A percentile compares a stretch with the other conserved stretches of the same genome.
phyloP scores from a whole-genome alignment of 2,329 filamentous ascomycete species.

The Xylaria multiplex region DNA sequence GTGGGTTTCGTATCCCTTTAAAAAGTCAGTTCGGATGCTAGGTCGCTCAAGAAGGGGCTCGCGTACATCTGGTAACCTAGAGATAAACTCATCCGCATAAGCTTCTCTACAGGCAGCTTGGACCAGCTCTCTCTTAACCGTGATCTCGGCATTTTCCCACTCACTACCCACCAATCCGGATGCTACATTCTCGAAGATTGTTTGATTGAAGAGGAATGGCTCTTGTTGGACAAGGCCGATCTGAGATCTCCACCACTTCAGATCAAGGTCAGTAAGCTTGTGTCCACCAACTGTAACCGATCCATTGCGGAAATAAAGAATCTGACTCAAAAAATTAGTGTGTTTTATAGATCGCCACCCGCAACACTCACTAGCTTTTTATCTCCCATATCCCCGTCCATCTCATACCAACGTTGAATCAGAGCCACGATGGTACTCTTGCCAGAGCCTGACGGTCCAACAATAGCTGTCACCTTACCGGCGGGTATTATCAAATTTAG shows the following conservation, averaged over 20 bases:
- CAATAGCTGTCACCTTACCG: slow-evolving; percentile 78
- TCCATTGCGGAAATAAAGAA: slow-evolving; percentile 55
- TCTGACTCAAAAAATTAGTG: slow-evolving; percentile 32
- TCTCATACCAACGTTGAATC: slow-evolving; percentile 76
- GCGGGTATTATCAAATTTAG: slow-evolving; percentile 67
- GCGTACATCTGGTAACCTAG: slow-evolving; percentile 57
- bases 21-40: background rate
- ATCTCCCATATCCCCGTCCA: slow-evolving; percentile 56
- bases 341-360: background rate
- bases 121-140: slow-evolving; percentile 59
- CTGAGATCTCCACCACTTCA: slow-evolving; percentile 70
- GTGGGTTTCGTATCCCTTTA: slow-evolving; percentile 65
- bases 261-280: slow-evolving; percentile 65
- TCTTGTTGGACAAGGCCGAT: slow-evolving; percentile 76
- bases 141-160: slow-evolving; percentile 61
- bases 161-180: slow-evolving; percentile 65
- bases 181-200: slow-evolving; percentile 70
- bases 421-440: slow-evolving; percentile 80
- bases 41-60: background rate
- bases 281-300: slow-evolving; percentile 63
- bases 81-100: slow-evolving; percentile 68
- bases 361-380: slow-evolving; percentile 45
- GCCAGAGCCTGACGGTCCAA: slow-evolving; percentile 76
- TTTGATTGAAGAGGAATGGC: slow-evolving; percentile 73
- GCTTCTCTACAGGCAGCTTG: slow-evolving; percentile 65